Evolutionary conservation across 2,329 filamentous ascomycete genomes (phyloP), one percentile per base, ranked within the genome.

Genomic region (Bretziella fagacearum): DNA sequence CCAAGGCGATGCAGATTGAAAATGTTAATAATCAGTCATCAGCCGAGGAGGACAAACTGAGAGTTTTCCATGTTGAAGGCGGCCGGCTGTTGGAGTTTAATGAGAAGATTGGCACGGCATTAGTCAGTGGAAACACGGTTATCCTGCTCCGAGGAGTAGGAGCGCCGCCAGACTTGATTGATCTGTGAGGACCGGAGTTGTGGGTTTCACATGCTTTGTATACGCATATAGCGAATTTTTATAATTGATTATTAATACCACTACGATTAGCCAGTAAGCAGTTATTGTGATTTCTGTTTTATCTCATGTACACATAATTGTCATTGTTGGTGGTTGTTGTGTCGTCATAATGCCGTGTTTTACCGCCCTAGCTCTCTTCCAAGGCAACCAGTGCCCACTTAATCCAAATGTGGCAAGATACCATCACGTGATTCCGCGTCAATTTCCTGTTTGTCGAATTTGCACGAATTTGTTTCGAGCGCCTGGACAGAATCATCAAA

Each of bases 1-100:
- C 85, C 0, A 79, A 74, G 61, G 73, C 73, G 48, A 60, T 93
- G 50, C 83, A 89, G 63, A 77, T 93, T 6, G 72, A 82, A 57
- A 93, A 93, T 54, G 63, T 89, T 53, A 93, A 93, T 58, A 93
- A 93, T 56, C 71, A 81, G 55, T 79, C 76, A 1, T 73, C 71
- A 2, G 72, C 79, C 10, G 84, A 93, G 64, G 78, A 81, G 59
- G 79, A 86, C 50, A 81, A 81, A 61, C 60, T 98, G 53, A 67
- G 91, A 6, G 77, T 98, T 0, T 98, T 94, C 57, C 87, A 96
- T 59, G 84, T 98, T 0, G 87, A 98, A 59, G 84, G 81, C 0
- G 91, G 91, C 0, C 68, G 85, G 49, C 61, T 98, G 52, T 62
- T 98, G 53, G 87, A 91, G 51, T 98, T 93, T 57, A 77, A 73